Evolutionary conservation across 2,329 filamentous ascomycete genomes (phyloP).

Genomic region (Ilyonectria mors-panacis): DNA sequence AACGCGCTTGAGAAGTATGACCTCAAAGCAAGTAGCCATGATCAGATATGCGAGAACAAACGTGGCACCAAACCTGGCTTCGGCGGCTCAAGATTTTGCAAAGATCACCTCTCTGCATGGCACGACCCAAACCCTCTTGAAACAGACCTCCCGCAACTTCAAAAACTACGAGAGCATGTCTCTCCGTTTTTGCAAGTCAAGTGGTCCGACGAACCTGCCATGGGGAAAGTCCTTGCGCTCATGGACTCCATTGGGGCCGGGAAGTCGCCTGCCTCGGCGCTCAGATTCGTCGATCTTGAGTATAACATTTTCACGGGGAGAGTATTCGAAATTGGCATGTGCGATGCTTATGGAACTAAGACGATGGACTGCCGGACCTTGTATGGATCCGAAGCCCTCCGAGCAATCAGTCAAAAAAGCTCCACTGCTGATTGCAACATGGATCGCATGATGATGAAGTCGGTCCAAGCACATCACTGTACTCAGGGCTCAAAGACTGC

Average conservation of each 20-base stretch:
- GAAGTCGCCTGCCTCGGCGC: constrained; percentile 4
- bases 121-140: constrained; percentile 3
- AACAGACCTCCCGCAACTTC: constrained; percentile 5
- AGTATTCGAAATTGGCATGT: constrained; percentile 13
- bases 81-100: not conserved
- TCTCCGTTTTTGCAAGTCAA: constrained; percentile 3
- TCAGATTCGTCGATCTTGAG: constrained; percentile 6
- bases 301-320: not conserved
- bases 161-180: constrained; percentile 6
- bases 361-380: constrained; percentile 12
- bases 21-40: not conserved
- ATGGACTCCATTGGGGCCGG: constrained; percentile 3
- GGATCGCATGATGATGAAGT: constrained; percentile 5
- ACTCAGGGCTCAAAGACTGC: not conserved
- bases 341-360: not conserved
- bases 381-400: constrained; percentile 1
- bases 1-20: constrained; percentile 1
- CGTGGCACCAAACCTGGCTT: constrained; percentile 5
- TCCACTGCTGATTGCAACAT: constrained; percentile 3
- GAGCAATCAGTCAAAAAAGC: not conserved
- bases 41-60: constrained; percentile 8
- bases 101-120: constrained; percentile 1
- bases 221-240: constrained; percentile 3
- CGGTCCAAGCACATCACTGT: not conserved
- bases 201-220: constrained; percentile 5